Base-by-base conservation (phyloP, 2,329 filamentous ascomycete species). In the Phialophora chinensis region DNA sequence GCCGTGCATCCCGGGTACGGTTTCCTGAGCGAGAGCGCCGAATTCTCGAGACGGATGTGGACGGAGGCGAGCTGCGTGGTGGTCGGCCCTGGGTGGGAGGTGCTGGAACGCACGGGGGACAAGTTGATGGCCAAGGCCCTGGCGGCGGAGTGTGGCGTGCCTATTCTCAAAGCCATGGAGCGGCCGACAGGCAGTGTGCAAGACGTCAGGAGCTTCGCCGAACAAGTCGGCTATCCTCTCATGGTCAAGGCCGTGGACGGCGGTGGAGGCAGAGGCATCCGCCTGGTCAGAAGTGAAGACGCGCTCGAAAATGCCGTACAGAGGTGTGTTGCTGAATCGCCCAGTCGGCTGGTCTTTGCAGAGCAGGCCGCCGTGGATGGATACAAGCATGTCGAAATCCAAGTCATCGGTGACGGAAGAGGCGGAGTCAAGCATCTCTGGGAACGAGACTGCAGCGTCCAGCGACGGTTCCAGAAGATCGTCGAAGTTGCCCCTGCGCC, bases 231-330 rank as follows among this genome's bases (percentile, higher is more conserved):
- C 1, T 84, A 83, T 53, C 86, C 86, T 0, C 78, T 88, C 52
- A 87, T 88, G 84, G 77, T 89, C 53, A 89, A 89, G 72, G 87
- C 87, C n/a, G 84, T 88, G 3, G 87, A 88, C 73, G 86, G 86
- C 1, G 87, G 87, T 14, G 87, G 86, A 2, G 87, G 87, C 0
- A 76, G 86, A 17, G 87, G 87, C 0, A 88, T 89, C 54, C 80
- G 87, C 5, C 76, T 88, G 0, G 82, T 88, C 6, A 75, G 76
- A 0, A 72, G 74, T 25, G 76, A 80, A 44, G 74, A 76, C 0
- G 80, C 83, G 4, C 75, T 88, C 4, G 76, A 81, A 25, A 77
- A 79, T 29, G 75, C 80, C 6, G 78, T 85, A 2, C 81, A 79
- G 55, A 78, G 85, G 66, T 84, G 85, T 3, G 80, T 85, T 4